Percentiles rank a stretch among this genome's conserved stretches.
These are phyloP conservation scores for Fusarium solani-melongenae DNA, from an alignment of 2,329 filamentous ascomycete genomes.

Conservation along the genomic window DNA sequence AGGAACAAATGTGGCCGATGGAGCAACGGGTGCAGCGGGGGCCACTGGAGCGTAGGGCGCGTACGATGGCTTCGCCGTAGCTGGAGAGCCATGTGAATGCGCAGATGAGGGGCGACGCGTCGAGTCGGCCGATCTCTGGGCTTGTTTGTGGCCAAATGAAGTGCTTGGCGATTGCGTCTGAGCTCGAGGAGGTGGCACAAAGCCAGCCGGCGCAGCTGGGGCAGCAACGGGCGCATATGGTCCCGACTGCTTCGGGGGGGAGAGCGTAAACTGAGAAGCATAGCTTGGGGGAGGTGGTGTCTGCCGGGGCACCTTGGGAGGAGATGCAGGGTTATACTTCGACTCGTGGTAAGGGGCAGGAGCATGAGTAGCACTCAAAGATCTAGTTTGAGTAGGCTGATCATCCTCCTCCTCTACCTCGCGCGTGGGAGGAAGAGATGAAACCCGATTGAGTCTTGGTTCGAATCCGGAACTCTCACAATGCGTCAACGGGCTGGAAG, in stretches of 20 bases:
- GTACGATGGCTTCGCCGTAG: constrained; percentile 39
- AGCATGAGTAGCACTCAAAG: constrained; percentile 41
- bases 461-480: constrained; percentile 71
- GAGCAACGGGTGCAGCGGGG: constrained; percentile 7
- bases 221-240: constrained; percentile 61
- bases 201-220: constrained; percentile 51
- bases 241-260: constrained; percentile 65
- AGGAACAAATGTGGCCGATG: constrained; percentile 42
- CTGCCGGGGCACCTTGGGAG: constrained; percentile 50
- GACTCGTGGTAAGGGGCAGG: constrained; percentile 46
- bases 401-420: constrained; percentile 71
- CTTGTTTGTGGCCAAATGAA: constrained; percentile 52
- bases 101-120: constrained; percentile 66
- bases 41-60: constrained; percentile 42
- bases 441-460: constrained; percentile 63
- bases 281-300: constrained; percentile 62
- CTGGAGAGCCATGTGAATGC: constrained; percentile 57
- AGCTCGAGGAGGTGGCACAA: constrained; percentile 67
- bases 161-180: constrained; percentile 72
- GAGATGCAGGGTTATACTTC: constrained; percentile 53
- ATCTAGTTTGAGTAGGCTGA: constrained; percentile 39
- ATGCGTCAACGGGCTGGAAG: constrained; percentile 73
- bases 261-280: constrained; percentile 57
- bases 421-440: constrained; percentile 69
- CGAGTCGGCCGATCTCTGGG: constrained; percentile 51